These are phyloP conservation scores for Radiomyces spectabilis DNA, from an alignment of 192 early-diverging fungal genomes.

Conservation along the genomic window DNA sequence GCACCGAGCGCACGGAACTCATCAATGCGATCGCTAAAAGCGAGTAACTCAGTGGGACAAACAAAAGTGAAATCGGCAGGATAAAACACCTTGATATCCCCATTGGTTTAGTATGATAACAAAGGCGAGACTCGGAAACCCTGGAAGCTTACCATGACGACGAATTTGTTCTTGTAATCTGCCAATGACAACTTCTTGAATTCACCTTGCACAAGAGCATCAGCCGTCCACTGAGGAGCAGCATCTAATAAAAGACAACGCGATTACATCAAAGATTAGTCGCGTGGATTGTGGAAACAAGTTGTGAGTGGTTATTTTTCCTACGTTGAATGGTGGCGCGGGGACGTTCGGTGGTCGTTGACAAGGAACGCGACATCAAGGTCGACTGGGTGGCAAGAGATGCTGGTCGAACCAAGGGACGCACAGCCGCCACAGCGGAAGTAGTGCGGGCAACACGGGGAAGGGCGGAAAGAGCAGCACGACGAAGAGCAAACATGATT, in stretches of 20 bases:
- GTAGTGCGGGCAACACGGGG: neutral
- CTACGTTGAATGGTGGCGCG: too few relatives aligned
- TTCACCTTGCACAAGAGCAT: conserved; percentile 59
- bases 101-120: too few relatives aligned
- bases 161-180: conserved; percentile 28
- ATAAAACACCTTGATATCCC: conserved; percentile 69
- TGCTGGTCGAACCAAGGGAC: neutral
- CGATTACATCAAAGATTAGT: too few relatives aligned
- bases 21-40: conserved; percentile 76
- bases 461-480: neutral
- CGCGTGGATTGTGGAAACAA: too few relatives aligned
- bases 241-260: too few relatives aligned
- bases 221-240: conserved; percentile 60
- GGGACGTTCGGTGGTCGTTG: too few relatives aligned
- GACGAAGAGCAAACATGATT: conserved; percentile 6
- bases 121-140: too few relatives aligned
- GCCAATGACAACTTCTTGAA: conserved; percentile 64
- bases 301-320: too few relatives aligned
- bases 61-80: conserved; percentile 89
- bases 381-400: too few relatives aligned
- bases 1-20: conserved; percentile 77
- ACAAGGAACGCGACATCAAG: too few relatives aligned
- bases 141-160: conserved; percentile 8
- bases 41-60: conserved; percentile 93
- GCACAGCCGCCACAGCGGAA: neutral